A percentile compares a stretch with the other conserved stretches of the same genome.
These are phyloP conservation scores for Hemileccinum impolitum DNA, from an alignment of 768 basidiomycete species.

Conservation along the genomic window DNA sequence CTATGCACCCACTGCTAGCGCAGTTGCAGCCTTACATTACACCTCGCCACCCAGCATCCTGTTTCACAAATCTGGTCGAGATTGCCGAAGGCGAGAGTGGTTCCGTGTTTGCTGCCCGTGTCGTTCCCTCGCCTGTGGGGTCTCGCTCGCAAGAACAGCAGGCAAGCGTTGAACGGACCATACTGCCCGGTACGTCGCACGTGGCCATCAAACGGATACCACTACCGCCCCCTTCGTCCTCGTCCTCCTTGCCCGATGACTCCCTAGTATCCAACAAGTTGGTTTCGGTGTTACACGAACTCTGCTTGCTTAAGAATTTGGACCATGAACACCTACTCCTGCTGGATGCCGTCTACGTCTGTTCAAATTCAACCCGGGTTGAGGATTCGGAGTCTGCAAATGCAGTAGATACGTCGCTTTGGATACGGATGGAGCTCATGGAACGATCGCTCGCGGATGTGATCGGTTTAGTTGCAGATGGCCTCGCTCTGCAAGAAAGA, in stretches of 20 bases:
- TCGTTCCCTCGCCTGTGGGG: slow-evolving; percentile 18
- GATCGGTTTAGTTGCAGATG: slow-evolving; percentile 57
- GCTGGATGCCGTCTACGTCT: slow-evolving; percentile 70
- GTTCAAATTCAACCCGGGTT: slow-evolving; percentile 36
- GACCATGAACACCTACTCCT: slow-evolving; percentile 60
- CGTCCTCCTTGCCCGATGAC: slow-evolving; percentile 16
- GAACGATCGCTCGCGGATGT: slow-evolving; percentile 84
- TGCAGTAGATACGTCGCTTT: slow-evolving; percentile 55
- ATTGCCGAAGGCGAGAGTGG: slow-evolving; percentile 85
- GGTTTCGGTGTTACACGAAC: slow-evolving; percentile 57
- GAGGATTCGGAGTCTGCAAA: slow-evolving; percentile 16
- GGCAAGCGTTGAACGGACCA: slow-evolving; percentile 18
- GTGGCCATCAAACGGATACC: slow-evolving; percentile 78
- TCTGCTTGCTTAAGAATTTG: slow-evolving; percentile 54
- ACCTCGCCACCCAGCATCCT: slow-evolving; percentile 58
- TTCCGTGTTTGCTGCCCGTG: slow-evolving; percentile 52
- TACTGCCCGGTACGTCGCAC: slow-evolving; percentile 33
- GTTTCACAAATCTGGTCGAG: slow-evolving; percentile 68
- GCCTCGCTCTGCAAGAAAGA: slow-evolving; percentile 63
- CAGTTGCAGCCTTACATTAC: slow-evolving; percentile 59
- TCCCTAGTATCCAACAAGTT: slow-evolving; percentile 55
- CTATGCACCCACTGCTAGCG: slow-evolving; percentile 34
- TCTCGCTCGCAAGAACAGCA: neutral
- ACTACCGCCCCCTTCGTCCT: slow-evolving; percentile 41
- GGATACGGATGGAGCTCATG: slow-evolving; percentile 92